Base-by-base conservation (phyloP, 108 stramenopile species). In the Skeletonema potamos region DNA sequence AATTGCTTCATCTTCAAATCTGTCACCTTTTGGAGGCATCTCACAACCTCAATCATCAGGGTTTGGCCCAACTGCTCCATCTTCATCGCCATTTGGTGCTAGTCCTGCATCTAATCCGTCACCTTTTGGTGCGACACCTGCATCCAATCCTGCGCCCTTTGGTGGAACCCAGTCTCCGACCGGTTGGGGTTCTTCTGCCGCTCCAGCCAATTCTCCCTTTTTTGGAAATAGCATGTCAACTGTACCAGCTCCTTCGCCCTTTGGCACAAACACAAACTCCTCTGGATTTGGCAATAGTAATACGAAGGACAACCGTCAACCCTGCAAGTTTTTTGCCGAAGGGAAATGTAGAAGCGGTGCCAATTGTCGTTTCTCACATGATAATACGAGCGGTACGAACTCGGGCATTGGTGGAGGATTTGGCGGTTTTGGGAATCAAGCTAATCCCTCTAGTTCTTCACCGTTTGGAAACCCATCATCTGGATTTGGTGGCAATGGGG, bases 41-140 rank as follows among this genome's bases (percentile, higher is more conserved):
- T 39, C 37, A 13, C 37, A 39, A 39, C 37, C 37, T 13, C 37
- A 39, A 34, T 30, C 22, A 26, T 65, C 18, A 2, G 41, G 44
- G 2, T 41, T 41, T 41, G 39, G 39, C 2, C 39, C 15, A 15
- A 2, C 34, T 68, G 60, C 68, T 20, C 58, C 68, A 8, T 37
- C 69, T 74, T 6, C 59, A 64, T 58, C 34, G 13, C 73, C 76
- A 39, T 80, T 72, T 43, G 72, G 83, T 36, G 58, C 61, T 27
- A 17, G 20, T 13, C 26, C 34, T 58, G 60, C 68, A 18, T 65
- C 68, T 10, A 56, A 74, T 70, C 18, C 59, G 48, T 58, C 34
- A 27, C 73, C 76, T 46, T 80, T 72, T 34, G 72, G 83, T 56
- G 58, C 61, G 29, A 26, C 30, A 29, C 26, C 34, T 68, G 65